phyloP scores from a whole-genome alignment of 305 asterid genomes.

The Fraxinus xanthoxyloides region DNA sequence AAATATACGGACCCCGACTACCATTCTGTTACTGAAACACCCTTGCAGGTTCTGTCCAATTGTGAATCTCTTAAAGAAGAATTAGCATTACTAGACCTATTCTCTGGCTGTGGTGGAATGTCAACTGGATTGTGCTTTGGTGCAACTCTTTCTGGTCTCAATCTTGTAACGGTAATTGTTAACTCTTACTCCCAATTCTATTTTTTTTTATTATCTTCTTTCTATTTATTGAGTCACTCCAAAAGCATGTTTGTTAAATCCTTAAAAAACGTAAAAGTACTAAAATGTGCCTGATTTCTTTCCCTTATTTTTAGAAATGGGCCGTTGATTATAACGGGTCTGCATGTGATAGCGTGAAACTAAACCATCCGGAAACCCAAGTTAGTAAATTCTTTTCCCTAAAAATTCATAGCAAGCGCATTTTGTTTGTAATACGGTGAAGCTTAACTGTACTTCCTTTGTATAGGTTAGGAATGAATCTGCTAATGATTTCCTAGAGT shows the following conservation, averaged over 20 bases:
- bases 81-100: conserved; percentile 59
- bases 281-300: neutral
- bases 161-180: conserved; percentile 58
- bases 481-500: conserved; percentile 54
- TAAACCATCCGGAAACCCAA: conserved; percentile 78
- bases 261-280: neutral
- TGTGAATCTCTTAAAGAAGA: conserved; percentile 38
- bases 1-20: conserved; percentile 15
- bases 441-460: conserved; percentile 13
- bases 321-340: conserved; percentile 59
- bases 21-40: conserved; percentile 18
- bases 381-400: conserved; percentile 28
- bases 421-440: neutral
- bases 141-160: conserved; percentile 52
- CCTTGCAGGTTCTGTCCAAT: conserved; percentile 21
- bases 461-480: conserved; percentile 63
- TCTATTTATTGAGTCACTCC: neutral
- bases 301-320: conserved; percentile 60
- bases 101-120: conserved; percentile 94
- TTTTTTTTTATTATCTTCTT: neutral
- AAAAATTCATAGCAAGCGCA: neutral
- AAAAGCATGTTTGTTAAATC: neutral
- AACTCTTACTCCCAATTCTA: conserved; percentile 7
- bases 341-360: conserved; percentile 70
- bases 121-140: conserved; percentile 84